Base-by-base conservation (phyloP, 1,284 basidiomycete species). In the Naganishia cerealis region DNA sequence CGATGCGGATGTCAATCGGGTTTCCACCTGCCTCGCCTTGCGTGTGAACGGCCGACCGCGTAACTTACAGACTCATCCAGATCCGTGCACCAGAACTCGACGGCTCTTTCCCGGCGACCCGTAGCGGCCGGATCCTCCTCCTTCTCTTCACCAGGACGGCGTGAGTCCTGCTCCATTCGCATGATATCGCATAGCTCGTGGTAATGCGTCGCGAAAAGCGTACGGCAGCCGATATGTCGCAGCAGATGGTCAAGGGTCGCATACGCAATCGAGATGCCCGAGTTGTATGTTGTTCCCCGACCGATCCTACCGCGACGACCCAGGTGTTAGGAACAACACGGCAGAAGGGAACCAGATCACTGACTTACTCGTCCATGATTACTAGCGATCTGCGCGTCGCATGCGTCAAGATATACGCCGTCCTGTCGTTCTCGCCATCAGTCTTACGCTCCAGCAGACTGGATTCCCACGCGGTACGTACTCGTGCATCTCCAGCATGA, bases 141-240 rank as follows among this genome's bases (percentile, higher is more conserved):
- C 7, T 21, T 6, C 18, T 48, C 21, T 24, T 50, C 9, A 50
- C 21, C 67, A 15, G 48, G 71, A 6, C 61, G 67, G 7, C 69
- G 67, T 1, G 54, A 63, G n/a, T 50, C 46, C 3, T 65, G 50
- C 5, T 79, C 76, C 29, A 81, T 73, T 16, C 77, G 87, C 21
- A 95, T 82, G 86, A 98, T 88, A 71, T 91, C 88, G 1, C 89
- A 89, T 13, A 99, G 81, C 75, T 97, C 93, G 77, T 98, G 93
- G 75, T 97, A 97, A 80, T 99, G 95, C 13, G 95, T 99, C 2
- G 96, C 95, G 76, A 99, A 99, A 33, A 99, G 82, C 1, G 90
- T 86, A 26, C 93, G 86, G 76, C 90, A 93, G 63, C 83, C 82
- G 75, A 91, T 93, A n/a, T 85, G 81, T 18, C 83, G 80, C 53